Evolutionary conservation across 805 yeast species (phyloP), one percentile per base, ranked within the genome.

Genomic region (Monosporozyma solicola): DNA sequence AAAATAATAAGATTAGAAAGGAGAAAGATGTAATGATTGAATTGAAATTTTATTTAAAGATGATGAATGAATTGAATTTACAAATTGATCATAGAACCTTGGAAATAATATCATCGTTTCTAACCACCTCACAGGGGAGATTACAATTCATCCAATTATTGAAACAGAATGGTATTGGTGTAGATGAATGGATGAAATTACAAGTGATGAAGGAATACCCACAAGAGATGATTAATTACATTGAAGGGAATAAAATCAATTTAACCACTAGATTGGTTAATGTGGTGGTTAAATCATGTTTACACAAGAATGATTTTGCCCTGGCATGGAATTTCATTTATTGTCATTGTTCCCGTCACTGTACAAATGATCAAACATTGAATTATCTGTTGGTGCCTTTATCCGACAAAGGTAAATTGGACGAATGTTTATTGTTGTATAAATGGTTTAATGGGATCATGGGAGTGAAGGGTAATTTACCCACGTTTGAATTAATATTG

Each of bases 81-180:
- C 48, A 56, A 2, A 73, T 74, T 0, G 74, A 75, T 56, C 41
- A 69, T 1, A 58, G 60, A 1, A 74, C 79, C 0, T 74, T 77
- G 74, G 61, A 66, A 16, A 54, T 69, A 3, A 58, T 73, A 10
- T 69, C 66, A 53, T 57, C 62, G 15, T 53, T 72, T 10, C 51
- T 68, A 10, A 70, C 70, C 9, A 46, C 55, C 4, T 59, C 60
- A 8, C 9, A 31, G n/a, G 45, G 39, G 22, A 41, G 22, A 29
- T 32, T 33, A 22, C 49, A 33, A 33, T 47, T 31, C 20, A 20
- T 47, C 8, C 13, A 45, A 29, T 13, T 29, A 15, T 8, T 47
- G 31, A 32, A 32, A 29, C 27, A 20, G 13, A 32, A 25, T 32
- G n/a, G n/a, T 29, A 25, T 47, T 9, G 6, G 6, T 3, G 27